Evolutionary conservation across 1,284 basidiomycete genomes (phyloP).

Genomic region (Earliella scabrosa): DNA sequence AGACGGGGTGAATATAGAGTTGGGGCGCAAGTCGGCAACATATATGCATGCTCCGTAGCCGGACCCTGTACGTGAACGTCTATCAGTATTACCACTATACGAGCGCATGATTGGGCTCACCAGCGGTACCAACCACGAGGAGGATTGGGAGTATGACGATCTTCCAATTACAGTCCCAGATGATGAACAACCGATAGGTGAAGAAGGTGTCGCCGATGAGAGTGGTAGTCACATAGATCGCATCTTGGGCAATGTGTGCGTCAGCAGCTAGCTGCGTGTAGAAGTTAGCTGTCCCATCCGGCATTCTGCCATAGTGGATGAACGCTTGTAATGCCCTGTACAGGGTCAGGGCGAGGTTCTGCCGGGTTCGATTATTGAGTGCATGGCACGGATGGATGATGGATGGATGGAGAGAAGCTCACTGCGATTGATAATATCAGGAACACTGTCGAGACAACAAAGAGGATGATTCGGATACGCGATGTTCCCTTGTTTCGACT

Average conservation of each 20-base stretch:
- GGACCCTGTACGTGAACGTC: too few relatives aligned
- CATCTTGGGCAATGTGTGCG: neutral
- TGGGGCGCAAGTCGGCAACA: neutral
- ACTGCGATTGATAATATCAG: neutral
- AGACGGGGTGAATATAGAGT: constrained; percentile 5
- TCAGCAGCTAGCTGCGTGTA: neutral
- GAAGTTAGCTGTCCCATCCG: neutral
- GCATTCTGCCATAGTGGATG: neutral
- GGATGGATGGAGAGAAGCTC: too few relatives aligned
- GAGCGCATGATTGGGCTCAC: too few relatives aligned
- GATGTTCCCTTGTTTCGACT: neutral
- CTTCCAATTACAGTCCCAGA: neutral
- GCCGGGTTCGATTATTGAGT: too few relatives aligned
- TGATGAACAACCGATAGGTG: neutral
- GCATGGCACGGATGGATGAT: too few relatives aligned
- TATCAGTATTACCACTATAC: too few relatives aligned
- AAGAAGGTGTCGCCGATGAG: neutral
- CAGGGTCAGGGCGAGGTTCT: too few relatives aligned
- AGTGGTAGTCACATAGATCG: neutral
- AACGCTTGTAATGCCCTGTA: too few relatives aligned
- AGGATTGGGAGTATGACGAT: neutral
- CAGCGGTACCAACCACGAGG: neutral
- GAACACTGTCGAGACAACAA: neutral
- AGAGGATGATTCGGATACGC: neutral
- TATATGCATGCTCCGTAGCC: constrained; percentile 18